These are phyloP conservation scores for Populus deltoides DNA, from an alignment of 345 rosid species.

Conservation along the genomic window DNA sequence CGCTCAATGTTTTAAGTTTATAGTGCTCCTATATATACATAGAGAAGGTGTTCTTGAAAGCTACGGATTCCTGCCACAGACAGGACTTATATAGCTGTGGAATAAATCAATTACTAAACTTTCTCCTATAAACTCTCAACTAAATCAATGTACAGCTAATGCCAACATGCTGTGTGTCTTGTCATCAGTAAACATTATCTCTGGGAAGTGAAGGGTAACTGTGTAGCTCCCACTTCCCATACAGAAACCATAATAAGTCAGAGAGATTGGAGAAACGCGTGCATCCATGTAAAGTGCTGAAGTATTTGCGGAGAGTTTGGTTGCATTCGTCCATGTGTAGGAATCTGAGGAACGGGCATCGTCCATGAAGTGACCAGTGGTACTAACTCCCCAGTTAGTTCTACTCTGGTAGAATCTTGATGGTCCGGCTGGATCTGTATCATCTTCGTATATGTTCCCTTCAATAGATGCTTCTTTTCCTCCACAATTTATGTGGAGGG, in stretches of 20 bases:
- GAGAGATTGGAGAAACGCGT: background rate
- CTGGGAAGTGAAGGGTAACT: slow-evolving; percentile 10
- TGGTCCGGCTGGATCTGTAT: slow-evolving; percentile 2
- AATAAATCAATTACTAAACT: no score
- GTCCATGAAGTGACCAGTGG: slow-evolving; percentile 4
- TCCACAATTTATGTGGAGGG: background rate
- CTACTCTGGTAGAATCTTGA: slow-evolving; percentile 2
- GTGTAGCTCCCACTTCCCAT: background rate
- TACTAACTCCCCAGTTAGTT: slow-evolving; percentile 5
- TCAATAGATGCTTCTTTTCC: background rate
- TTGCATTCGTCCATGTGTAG: no score
- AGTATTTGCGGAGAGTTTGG: no score
- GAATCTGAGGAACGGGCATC: background rate
- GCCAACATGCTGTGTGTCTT: no score
- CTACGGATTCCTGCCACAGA: no score
- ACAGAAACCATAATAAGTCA: background rate
- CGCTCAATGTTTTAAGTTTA: no score
- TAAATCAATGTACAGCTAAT: no score
- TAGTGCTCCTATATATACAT: no score
- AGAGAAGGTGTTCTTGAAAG: no score
- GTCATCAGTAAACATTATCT: background rate
- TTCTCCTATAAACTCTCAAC: no score
- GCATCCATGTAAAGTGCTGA: no score
- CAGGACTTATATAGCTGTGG: no score
- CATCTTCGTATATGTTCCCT: background rate